Evolutionary conservation across 768 basidiomycete species (phyloP).

Genomic region (Symmetrospora coprosmae): DNA sequence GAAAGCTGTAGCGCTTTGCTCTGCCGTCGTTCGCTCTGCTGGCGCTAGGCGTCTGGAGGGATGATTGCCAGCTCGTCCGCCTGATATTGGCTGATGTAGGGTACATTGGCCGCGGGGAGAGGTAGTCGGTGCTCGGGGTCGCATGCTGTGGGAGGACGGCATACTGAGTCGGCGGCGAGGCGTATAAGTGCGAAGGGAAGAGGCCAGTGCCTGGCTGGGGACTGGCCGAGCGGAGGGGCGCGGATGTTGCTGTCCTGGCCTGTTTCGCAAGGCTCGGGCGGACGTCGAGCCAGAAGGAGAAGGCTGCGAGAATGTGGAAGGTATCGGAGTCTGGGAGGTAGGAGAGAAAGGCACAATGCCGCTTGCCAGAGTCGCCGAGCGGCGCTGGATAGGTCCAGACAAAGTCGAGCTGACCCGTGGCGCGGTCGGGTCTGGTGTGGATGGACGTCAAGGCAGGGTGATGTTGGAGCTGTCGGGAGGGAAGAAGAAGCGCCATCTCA

Average conservation of each 20-base stretch:
- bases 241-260: neutral
- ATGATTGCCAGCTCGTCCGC: conserved; percentile 1
- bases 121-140: neutral
- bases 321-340: neutral
- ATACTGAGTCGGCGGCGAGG: neutral
- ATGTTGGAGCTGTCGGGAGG: neutral
- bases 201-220: neutral
- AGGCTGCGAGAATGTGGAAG: neutral
- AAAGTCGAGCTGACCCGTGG: neutral
- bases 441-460: neutral
- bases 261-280: neutral
- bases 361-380: neutral
- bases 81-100: neutral
- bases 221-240: neutral
- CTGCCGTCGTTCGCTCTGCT: neutral
- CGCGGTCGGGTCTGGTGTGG: neutral
- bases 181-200: neutral
- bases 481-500: too few relatives aligned
- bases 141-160: neutral
- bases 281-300: conserved; percentile 8
- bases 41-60: too few relatives aligned
- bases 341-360: neutral
- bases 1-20: conserved; percentile 5
- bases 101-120: neutral
- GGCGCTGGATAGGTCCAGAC: neutral